Evolutionary conservation across 2,329 filamentous ascomycete species (phyloP), one percentile per base, ranked within the genome.

Genomic region (Neonectria neomacrospora): DNA sequence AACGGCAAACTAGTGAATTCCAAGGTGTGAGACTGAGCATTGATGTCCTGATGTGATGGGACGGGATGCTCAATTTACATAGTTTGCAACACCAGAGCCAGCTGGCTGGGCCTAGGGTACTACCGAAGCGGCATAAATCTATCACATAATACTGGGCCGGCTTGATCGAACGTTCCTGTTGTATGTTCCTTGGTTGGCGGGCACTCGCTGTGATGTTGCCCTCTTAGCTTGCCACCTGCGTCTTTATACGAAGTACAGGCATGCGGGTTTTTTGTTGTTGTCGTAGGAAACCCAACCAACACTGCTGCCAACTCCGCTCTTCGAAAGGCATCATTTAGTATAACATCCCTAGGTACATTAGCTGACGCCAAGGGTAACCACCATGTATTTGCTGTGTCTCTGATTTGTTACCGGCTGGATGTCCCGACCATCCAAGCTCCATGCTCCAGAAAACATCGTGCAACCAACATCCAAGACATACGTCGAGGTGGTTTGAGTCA

Each of bases 21-120:
- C 34, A 47, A 57, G 58, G 26, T 65, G 50, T 37, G 44, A 47
- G 61, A 60, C 45, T 53, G 54, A 52, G 61, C 61, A 66, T 71
- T 52, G 66, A 41, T 65, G 61, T 62, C 53, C 64, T 67, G 61
- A 70, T 61, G 30, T 45, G 12, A 55, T 66, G 64, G 61, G 58
- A 53, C 57, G 54, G 59, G 64, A 52, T 34, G 53, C 53, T 54
- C n/a, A n/a, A n/a, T n/a, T n/a, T 47, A 47, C 53, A 62, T 45
- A 59, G 50, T 28, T 64, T 44, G 32, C 42, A 56, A 57, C 30
- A 53, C 50, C 47, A 45, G 47, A 57, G 50, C 51, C 54, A 48
- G 61, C 55, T 72, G 59, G 67, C 54, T 65, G 64, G 67, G 58
- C 70, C 58, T 61, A 70, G 58, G 50, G 59, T 30, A 69, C 64